Evolutionary conservation across 495 filamentous ascomycete species (phyloP).

Genomic region (Trichoderma asperelloides): DNA sequence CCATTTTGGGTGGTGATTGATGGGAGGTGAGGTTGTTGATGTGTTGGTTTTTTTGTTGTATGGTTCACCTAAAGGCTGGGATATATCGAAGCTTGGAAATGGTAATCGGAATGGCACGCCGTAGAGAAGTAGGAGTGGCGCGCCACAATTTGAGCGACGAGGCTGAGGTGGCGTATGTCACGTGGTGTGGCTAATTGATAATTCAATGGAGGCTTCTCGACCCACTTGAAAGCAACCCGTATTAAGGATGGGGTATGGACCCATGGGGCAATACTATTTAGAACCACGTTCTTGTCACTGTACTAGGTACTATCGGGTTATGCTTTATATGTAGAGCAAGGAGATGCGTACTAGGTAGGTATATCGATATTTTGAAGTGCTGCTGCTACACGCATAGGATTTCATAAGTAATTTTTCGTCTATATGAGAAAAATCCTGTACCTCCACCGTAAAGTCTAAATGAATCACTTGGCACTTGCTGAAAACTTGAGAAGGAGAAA

Average conservation of each 20-base stretch:
- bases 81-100: not conserved
- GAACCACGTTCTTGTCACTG: no score
- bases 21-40: not conserved
- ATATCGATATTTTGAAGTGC: no score
- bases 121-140: not conserved
- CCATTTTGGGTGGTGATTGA: slow-evolving; percentile 35
- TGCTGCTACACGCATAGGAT: not conserved
- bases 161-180: not conserved
- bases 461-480: not conserved
- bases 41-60: not conserved
- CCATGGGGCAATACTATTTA: not conserved
- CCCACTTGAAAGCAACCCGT: not conserved
- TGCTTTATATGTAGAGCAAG: no score
- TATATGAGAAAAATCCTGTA: not conserved
- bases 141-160: not conserved
- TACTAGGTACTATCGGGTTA: no score
- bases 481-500: not conserved
- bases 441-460: no score
- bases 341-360: no score
- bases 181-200: not conserved
- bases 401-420: not conserved
- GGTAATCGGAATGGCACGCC: not conserved
- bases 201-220: slow-evolving; percentile 50
- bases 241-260: not conserved
- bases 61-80: not conserved